Evolutionary conservation across 768 basidiomycete species (phyloP).

Genomic region (Boletellus ananas): DNA sequence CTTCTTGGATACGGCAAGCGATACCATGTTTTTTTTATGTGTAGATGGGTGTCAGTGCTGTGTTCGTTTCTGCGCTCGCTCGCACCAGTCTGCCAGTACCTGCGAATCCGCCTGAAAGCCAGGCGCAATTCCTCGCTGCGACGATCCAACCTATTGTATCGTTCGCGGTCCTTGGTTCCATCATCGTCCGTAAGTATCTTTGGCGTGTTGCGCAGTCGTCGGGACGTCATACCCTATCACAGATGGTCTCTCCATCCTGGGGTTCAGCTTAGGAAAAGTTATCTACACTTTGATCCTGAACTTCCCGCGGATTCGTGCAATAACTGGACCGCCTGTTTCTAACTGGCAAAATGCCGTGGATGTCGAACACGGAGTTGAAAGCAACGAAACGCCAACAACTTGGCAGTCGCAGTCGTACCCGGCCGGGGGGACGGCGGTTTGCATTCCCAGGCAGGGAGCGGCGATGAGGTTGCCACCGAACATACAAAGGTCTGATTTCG

Average conservation of each 20-base stretch:
- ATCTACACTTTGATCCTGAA: conserved; percentile 45
- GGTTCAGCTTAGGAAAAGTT: conserved; percentile 53
- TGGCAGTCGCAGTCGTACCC: not conserved
- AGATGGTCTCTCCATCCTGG: conserved; percentile 72
- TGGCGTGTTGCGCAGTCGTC: not conserved
- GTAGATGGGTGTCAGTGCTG: conserved; percentile 88
- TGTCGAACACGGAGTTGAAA: conserved; percentile 20
- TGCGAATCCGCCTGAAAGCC: conserved; percentile 55
- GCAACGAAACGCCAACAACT: not conserved
- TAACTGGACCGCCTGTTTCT: conserved; percentile 29
- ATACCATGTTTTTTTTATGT: not conserved
- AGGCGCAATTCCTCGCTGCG: conserved; percentile 70
- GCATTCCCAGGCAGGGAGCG: not conserved
- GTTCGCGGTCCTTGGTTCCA: conserved; percentile 84
- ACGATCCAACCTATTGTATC: conserved; percentile 79
- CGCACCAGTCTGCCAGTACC: conserved; percentile 57
- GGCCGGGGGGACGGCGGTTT: not conserved
- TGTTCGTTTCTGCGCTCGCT: conserved; percentile 83
- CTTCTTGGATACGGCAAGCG: not conserved
- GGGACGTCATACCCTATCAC: not conserved
- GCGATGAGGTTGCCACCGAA: not conserved
- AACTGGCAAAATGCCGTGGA: conserved; percentile 2
- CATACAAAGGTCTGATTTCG: conserved; percentile 23
- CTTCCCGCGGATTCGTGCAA: conserved; percentile 38
- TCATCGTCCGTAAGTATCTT: conserved; percentile 66